These are phyloP conservation scores for Trypanosoma vivax DNA, from an alignment of 208 protist genomes.

Conservation along the genomic window DNA sequence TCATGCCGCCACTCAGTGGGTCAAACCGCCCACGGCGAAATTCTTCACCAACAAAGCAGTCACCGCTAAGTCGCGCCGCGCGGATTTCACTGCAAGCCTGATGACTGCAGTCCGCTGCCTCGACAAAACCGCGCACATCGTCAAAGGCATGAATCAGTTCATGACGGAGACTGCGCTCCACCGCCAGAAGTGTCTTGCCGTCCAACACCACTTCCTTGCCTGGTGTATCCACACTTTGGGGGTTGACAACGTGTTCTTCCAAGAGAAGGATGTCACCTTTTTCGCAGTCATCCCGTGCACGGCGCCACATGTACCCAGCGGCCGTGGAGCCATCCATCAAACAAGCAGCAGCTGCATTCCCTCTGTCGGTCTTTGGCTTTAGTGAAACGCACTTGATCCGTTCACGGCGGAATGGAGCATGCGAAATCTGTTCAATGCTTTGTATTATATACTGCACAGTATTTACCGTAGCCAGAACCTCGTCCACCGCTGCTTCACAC, in stretches of 20 bases:
- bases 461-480: conserved; percentile 68
- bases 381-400: conserved; percentile 71
- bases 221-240: background rate
- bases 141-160: conserved; percentile 94
- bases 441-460: conserved; percentile 82
- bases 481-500: conserved; percentile 62
- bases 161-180: conserved; percentile 85
- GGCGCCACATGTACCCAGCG: conserved; percentile 79
- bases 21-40: conserved; percentile 59
- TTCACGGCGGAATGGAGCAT: conserved; percentile 38
- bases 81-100: conserved; percentile 94
- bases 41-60: conserved; percentile 81
- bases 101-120: conserved; percentile 83
- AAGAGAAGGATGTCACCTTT: conserved; percentile 74
- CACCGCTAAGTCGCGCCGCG: conserved; percentile 90
- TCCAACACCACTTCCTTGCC: background rate
- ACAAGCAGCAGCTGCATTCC: conserved; percentile 3
- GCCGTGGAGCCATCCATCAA: conserved; percentile 17
- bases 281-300: conserved; percentile 39
- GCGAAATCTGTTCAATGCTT: conserved; percentile 62
- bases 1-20: conserved; percentile 50
- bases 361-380: background rate
- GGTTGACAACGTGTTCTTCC: conserved; percentile 38
- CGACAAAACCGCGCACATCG: conserved; percentile 83
- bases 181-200: conserved; percentile 7